A percentile compares a stretch with the other conserved stretches of the same genome.
phyloP scores from a whole-genome alignment of 106 monocot genomes.

The Gastrodia elata region DNA sequence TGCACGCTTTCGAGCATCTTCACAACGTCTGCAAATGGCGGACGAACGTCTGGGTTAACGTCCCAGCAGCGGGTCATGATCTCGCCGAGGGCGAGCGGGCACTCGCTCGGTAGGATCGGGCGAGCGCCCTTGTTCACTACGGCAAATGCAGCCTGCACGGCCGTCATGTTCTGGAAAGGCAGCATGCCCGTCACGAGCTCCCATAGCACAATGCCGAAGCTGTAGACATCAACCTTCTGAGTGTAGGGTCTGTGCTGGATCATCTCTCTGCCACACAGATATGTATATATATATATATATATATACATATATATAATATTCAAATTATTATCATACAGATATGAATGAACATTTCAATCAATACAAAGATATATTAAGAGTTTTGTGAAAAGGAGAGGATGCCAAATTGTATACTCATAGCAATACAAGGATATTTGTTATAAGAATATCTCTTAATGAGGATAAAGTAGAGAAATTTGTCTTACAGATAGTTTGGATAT shows the following conservation, averaged over 20 bases:
- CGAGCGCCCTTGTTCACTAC: slow-evolving; percentile 32
- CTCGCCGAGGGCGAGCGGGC: slow-evolving; percentile 15
- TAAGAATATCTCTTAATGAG: too few relatives aligned
- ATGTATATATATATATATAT: too few relatives aligned
- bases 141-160: slow-evolving; percentile 37
- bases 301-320: too few relatives aligned
- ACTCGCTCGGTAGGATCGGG: slow-evolving; percentile 22
- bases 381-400: too few relatives aligned
- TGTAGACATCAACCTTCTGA: slow-evolving; percentile 35
- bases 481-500: too few relatives aligned
- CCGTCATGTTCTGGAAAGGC: slow-evolving; percentile 34
- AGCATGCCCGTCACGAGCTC: slow-evolving; percentile 27
- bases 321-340: too few relatives aligned
- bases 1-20: slow-evolving; percentile 17
- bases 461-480: too few relatives aligned
- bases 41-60: slow-evolving; percentile 22
- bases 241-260: slow-evolving; percentile 24
- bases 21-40: slow-evolving; percentile 18
- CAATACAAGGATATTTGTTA: too few relatives aligned
- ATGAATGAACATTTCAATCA: too few relatives aligned
- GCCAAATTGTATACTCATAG: too few relatives aligned
- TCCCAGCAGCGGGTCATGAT: slow-evolving; percentile 37
- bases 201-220: slow-evolving; percentile 34
- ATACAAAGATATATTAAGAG: too few relatives aligned
- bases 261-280: slow-evolving; percentile 36